Base-by-base conservation (phyloP, 1,284 basidiomycete genomes). In the Peniophora sp. region DNA sequence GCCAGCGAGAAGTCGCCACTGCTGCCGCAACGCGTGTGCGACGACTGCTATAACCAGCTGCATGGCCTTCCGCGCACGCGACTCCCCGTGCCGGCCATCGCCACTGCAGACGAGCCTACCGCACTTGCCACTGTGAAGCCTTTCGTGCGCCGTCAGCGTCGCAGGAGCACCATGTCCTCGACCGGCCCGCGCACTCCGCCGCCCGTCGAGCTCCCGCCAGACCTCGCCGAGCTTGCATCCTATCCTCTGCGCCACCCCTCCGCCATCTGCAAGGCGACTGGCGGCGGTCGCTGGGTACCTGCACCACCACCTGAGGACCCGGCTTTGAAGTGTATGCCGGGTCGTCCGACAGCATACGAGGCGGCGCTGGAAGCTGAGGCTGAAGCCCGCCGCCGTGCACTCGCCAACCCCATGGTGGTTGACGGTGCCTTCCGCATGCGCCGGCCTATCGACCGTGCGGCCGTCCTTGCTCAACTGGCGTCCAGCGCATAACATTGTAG, bases 241-340 rank as follows among this genome's bases (percentile, higher is more conserved):
- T 89, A 89, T 56, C 85, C 86, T 2, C 75, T 89, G 19, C 71
- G 75, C 46, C 77, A 77, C 49, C 75, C 80, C 5, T 79, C 77
- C 58, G 69, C 74, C 46, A 72, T 86, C 12, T 89, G 86, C 68
- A 89, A 89, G 59, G 81, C 80, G 2, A 78, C 76, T 19, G 85
- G 86, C 45, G 85, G 84, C 12, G 85, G 86, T 10, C 78, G 85
- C 24, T 89, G 86, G 85, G 75, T 76, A 55, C 86, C 85, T 17
- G 83, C 81, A 60, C 67, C 58, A 0, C 50, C 58, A 0, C 58
- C 63, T 69, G n/a, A n/a, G n/a, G 73, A 52, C 62, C 66, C 49
- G 64, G 73, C 52, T 65, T 78, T 77, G 35, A 66, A 77, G 50
- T 77, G 81, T 27, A 70, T 78, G 20, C 79, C 79, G 0, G 85